A percentile compares a stretch with the other conserved stretches of the same genome.
Conservation (phyloP, 306 rosid species). For the Arachis hypogaea region DNA sequence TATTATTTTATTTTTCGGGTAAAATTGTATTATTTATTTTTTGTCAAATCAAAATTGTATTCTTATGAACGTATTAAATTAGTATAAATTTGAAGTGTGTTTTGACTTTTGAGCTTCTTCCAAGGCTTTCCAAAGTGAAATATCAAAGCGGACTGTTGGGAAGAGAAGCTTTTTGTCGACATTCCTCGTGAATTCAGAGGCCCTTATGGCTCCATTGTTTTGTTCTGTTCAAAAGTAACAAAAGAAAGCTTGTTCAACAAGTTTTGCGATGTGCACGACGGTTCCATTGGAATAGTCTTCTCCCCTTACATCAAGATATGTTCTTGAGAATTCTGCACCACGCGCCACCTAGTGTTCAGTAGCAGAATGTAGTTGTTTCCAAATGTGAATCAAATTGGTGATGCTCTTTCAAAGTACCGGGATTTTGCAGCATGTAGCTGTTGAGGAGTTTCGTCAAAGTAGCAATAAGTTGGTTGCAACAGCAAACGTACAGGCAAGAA, state of each 20-base stretch:
- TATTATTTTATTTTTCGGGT: too few species aligned
- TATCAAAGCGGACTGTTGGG: constrained; percentile 92
- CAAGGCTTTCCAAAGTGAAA: constrained; percentile 94
- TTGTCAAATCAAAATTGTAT: too few species aligned
- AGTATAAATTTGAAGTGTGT: constrained; percentile 69
- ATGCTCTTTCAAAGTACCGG: too few species aligned
- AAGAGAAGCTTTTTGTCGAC: constrained; percentile 93
- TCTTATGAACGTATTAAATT: too few species aligned
- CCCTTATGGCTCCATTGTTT: constrained; percentile 90
- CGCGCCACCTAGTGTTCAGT: constrained; percentile 41
- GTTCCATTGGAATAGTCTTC: constrained; percentile 91
- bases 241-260: constrained; percentile 98
- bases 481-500: too few species aligned
- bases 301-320: constrained; percentile 94
- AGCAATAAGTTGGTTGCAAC: too few species aligned
- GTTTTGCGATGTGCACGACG: constrained; percentile 99
- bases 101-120: constrained; percentile 76
- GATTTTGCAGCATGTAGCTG: too few species aligned
- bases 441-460: too few species aligned
- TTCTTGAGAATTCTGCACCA: constrained; percentile 98
- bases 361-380: too few species aligned
- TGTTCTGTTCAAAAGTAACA: constrained; percentile 90
- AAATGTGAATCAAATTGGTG: too few species aligned
- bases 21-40: too few species aligned
- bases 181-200: constrained; percentile 93